phyloP scores from a whole-genome alignment of 441 rosid species.

The Syzygium syzygioides region DNA sequence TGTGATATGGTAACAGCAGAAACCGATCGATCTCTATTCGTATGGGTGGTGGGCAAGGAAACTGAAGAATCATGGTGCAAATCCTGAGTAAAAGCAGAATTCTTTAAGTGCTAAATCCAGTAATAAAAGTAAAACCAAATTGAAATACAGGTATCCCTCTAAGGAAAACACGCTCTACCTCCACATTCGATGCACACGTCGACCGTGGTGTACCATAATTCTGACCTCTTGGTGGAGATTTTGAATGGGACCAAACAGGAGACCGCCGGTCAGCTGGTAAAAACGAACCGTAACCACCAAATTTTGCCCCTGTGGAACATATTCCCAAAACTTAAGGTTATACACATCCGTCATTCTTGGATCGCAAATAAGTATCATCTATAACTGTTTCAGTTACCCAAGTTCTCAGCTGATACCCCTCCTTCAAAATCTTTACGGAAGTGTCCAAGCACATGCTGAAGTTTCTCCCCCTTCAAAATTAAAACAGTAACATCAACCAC shows the following conservation, averaged over 20 bases:
- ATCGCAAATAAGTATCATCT: constrained; percentile 22
- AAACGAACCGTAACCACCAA: constrained; percentile 98
- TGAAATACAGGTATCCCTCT: background rate
- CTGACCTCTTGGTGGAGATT: constrained; percentile 52
- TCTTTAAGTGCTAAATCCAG: constrained; percentile 10
- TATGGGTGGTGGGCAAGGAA: constrained; percentile 34
- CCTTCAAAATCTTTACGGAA: constrained; percentile 81
- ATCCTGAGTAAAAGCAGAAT: constrained; percentile 40
- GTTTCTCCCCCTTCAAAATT: constrained; percentile 54
- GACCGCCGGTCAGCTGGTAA: constrained; percentile 79
- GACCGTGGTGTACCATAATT: constrained; percentile 43
- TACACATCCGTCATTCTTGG: background rate
- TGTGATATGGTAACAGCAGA: constrained; percentile 20
- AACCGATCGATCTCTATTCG: constrained; percentile 36
- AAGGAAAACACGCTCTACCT: constrained; percentile 39
- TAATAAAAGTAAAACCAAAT: background rate
- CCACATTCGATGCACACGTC: constrained; percentile 49
- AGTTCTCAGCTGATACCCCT: constrained; percentile 63
- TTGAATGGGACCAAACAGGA: constrained; percentile 59
- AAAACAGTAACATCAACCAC: background rate
- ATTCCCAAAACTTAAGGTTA: background rate
- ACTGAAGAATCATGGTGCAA: constrained; percentile 23
- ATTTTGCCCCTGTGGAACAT: constrained; percentile 77
- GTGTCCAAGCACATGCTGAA: constrained; percentile 68
- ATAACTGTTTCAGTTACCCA: constrained; percentile 44